phyloP scores from a whole-genome alignment of 345 rosid species.

The Eucalyptus pauciflora region DNA sequence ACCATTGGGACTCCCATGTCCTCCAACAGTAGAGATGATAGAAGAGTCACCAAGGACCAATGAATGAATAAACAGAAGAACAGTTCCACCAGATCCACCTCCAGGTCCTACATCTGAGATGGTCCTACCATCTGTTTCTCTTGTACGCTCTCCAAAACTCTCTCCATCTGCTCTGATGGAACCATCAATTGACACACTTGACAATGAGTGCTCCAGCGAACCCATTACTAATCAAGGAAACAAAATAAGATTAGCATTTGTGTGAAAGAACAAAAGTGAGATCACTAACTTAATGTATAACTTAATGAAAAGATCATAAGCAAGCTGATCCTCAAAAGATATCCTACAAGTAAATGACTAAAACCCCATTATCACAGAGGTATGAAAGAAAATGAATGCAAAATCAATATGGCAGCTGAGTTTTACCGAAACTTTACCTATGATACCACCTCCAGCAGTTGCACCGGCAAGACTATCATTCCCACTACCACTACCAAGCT shows the following conservation, averaged over 20 bases:
- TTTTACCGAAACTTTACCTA: slow-evolving; percentile 32
- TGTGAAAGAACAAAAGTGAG: not conserved
- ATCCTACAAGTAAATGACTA: not conserved
- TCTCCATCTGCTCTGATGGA: slow-evolving; percentile 76
- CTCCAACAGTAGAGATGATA: slow-evolving; percentile 53
- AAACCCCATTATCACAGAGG: not conserved
- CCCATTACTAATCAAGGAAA: slow-evolving; percentile 69
- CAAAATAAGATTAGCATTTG: not conserved
- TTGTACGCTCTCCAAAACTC: slow-evolving; percentile 46
- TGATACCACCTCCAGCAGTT: slow-evolving; percentile 85
- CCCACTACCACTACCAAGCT: slow-evolving; percentile 97
- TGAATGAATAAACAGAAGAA: slow-evolving; percentile 58
- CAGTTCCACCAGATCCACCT: slow-evolving; percentile 95
- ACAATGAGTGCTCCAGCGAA: slow-evolving; percentile 71
- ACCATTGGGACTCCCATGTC: slow-evolving; percentile 71
- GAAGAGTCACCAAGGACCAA: slow-evolving; percentile 43
- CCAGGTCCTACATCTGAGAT: slow-evolving; percentile 58
- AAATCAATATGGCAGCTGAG: not conserved
- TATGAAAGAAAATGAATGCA: not conserved
- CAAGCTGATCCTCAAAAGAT: not conserved
- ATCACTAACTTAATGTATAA: not conserved
- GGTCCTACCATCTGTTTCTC: slow-evolving; percentile 11
- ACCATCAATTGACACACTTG: slow-evolving; percentile 73
- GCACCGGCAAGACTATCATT: slow-evolving; percentile 50
- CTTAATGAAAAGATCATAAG: not conserved